These are phyloP conservation scores for Penicillium sp. DNA, from an alignment of 2,329 filamentous ascomycete species.

Conservation along the genomic window DNA sequence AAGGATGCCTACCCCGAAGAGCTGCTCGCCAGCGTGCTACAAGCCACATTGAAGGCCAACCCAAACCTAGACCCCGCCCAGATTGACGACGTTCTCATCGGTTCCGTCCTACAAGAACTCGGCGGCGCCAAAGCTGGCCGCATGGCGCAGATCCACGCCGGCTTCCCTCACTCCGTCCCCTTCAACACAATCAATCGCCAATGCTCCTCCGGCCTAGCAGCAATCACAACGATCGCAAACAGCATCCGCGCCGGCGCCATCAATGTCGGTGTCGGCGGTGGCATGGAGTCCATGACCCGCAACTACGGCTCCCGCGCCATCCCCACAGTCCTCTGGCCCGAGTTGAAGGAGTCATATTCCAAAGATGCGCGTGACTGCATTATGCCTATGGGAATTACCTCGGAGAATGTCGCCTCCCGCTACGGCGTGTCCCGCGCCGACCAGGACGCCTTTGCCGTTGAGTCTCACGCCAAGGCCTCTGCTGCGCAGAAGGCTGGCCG, in stretches of 20 bases:
- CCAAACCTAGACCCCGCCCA: conserved; percentile 66
- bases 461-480: conserved; percentile 69
- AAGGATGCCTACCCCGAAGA: conserved; percentile 90
- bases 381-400: conserved; percentile 90
- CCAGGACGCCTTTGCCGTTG: conserved; percentile 77
- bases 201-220: conserved; percentile 73
- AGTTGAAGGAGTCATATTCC: conserved; percentile 59
- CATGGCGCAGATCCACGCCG: conserved; percentile 84
- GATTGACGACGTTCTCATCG: conserved; percentile 79
- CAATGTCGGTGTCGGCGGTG: conserved; percentile 72
- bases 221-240: conserved; percentile 69
- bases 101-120: conserved; percentile 85
- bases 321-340: conserved; percentile 74
- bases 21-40: conserved; percentile 62
- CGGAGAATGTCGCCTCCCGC: conserved; percentile 78
- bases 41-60: conserved; percentile 67
- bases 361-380: conserved; percentile 78
- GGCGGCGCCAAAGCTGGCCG: conserved; percentile 86
- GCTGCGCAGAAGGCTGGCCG: conserved; percentile 63
- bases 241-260: conserved; percentile 72
- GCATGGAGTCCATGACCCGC: conserved; percentile 94
- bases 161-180: conserved; percentile 66
- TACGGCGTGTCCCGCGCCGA: conserved; percentile 71
- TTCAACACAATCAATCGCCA: conserved; percentile 88
- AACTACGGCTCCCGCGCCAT: conserved; percentile 87